Percentiles rank a stretch among this genome's conserved stretches.
These are phyloP conservation scores for Pleurotus citrinopileatus DNA, from an alignment of 768 basidiomycete species.

Conservation along the genomic window DNA sequence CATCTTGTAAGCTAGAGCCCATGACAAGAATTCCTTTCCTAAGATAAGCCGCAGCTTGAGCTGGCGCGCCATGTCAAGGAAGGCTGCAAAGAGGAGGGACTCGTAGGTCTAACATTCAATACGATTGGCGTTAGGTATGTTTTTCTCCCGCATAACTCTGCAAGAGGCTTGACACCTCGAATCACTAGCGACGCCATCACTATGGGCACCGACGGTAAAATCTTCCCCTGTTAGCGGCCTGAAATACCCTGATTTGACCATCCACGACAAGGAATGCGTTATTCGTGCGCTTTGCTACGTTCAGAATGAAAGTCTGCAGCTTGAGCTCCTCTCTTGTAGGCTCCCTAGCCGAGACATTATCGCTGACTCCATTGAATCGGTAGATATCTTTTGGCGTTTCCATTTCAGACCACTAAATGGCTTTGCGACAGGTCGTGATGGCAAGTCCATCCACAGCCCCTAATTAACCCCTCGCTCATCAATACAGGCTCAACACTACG, in stretches of 20 bases:
- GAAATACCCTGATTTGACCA: background rate
- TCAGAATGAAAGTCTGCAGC: background rate
- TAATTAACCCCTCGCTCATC: background rate
- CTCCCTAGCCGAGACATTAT: slow-evolving; percentile 87
- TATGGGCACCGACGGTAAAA: slow-evolving; percentile 82
- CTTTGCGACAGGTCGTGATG: slow-evolving; percentile 60
- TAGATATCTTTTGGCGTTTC: slow-evolving; percentile 20
- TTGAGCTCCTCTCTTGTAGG: slow-evolving; percentile 29
- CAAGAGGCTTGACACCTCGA: background rate
- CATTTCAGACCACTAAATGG: background rate
- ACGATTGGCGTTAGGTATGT: slow-evolving; percentile 79
- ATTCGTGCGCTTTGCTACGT: slow-evolving; percentile 56
- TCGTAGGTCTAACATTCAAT: slow-evolving; percentile 82
- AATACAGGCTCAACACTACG: slow-evolving; percentile 79
- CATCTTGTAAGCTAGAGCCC: slow-evolving; percentile 54
- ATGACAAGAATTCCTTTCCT: background rate
- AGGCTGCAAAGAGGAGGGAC: slow-evolving; percentile 76
- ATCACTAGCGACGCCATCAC: slow-evolving; percentile 77
- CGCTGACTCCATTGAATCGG: slow-evolving; percentile 86
- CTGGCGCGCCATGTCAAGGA: slow-evolving; percentile 78
- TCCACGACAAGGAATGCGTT: slow-evolving; percentile 69
- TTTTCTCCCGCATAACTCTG: background rate
- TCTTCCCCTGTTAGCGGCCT: background rate
- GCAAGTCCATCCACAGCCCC: slow-evolving; percentile 25
- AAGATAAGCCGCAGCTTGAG: slow-evolving; percentile 51